Evolutionary conservation across 108 stramenopile species (phyloP).

Genomic region (Pseudonitzschia multistriata): DNA sequence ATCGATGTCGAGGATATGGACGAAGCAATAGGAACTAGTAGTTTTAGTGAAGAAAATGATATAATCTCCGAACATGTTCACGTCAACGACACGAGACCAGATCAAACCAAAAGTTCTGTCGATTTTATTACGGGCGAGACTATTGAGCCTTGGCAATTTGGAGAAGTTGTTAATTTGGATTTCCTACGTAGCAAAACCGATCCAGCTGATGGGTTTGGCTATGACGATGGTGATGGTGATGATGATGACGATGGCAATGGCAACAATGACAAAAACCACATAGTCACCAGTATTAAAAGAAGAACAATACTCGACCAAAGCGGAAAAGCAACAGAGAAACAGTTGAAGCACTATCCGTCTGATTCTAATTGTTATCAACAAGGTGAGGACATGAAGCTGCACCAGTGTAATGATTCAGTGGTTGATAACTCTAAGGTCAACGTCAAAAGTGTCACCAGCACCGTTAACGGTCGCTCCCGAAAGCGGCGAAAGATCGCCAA

Average conservation of each 20-base stretch:
- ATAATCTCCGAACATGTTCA: neutral
- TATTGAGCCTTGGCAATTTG: slow-evolving; percentile 24
- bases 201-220: slow-evolving; percentile 17
- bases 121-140: slow-evolving; percentile 16
- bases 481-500: slow-evolving; percentile 28
- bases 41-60: slow-evolving; percentile 44
- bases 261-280: neutral
- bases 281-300: neutral
- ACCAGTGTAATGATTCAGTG: neutral
- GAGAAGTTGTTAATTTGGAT: slow-evolving; percentile 35
- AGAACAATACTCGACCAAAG: neutral
- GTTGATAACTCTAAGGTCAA: neutral
- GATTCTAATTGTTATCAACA: neutral
- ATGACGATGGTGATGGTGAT: neutral
- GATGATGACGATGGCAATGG: neutral
- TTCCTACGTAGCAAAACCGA: slow-evolving; percentile 15
- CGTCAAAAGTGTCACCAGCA: neutral
- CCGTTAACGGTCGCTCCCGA: neutral
- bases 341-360: neutral
- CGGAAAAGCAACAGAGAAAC: neutral
- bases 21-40: slow-evolving; percentile 24
- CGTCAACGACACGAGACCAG: neutral
- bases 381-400: neutral
- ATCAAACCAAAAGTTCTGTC: slow-evolving; percentile 6
- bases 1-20: slow-evolving; percentile 18